A percentile compares a stretch with the other conserved stretches of the same genome.
These are phyloP conservation scores for Neurospora tetrasperma DNA, from an alignment of 495 filamentous ascomycete genomes.

Conservation along the genomic window DNA sequence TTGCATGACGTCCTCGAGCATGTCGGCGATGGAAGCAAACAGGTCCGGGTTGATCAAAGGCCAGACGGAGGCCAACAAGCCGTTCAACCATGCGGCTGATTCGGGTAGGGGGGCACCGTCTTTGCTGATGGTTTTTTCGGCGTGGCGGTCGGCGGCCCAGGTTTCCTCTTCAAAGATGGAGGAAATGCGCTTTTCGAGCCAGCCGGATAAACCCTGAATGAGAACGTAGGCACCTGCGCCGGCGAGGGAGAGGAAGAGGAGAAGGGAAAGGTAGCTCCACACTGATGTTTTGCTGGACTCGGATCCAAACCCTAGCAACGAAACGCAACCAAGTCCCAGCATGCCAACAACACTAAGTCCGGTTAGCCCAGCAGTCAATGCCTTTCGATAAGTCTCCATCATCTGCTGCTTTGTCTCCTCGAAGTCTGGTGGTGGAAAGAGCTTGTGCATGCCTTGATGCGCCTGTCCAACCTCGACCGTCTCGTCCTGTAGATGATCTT, in stretches of 20 bases:
- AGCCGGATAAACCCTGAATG: conserved; percentile 38
- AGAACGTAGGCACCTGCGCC: conserved; percentile 22
- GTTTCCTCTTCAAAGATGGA: conserved; percentile 50
- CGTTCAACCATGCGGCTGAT: conserved; percentile 58
- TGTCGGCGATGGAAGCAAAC: conserved; percentile 53
- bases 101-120: conserved; percentile 40
- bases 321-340: neutral
- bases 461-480: conserved; percentile 34
- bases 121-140: conserved; percentile 30
- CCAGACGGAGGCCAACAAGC: conserved; percentile 52
- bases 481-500: conserved; percentile 36
- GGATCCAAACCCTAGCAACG: neutral
- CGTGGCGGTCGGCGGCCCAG: conserved; percentile 46
- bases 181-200: conserved; percentile 42
- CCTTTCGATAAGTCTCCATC: conserved; percentile 32
- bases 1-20: conserved; percentile 65
- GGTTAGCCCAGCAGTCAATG: conserved; percentile 11
- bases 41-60: conserved; percentile 61
- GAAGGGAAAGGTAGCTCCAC: conserved; percentile 2
- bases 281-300: neutral
- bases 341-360: neutral
- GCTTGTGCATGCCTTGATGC: conserved; percentile 40
- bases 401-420: conserved; percentile 39
- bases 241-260: conserved; percentile 15
- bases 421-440: conserved; percentile 56